Base-by-base conservation (phyloP, 805 yeast genomes). In the Metschnikowia gruessii region DNA sequence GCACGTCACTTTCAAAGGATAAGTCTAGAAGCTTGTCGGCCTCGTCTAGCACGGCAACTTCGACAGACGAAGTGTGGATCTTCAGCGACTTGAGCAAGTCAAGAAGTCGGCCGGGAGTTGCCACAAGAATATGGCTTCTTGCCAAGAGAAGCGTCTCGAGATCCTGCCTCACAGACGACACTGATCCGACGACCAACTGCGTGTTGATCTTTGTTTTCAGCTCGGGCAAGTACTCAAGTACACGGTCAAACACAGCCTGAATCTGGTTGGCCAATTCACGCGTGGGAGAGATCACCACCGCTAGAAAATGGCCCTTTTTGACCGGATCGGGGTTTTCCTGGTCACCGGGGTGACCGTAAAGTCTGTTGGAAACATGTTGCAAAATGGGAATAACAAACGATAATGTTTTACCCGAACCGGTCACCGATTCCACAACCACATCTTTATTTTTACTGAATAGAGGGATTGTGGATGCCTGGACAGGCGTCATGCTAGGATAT, bases 351-450 rank as follows among this genome's bases (percentile, higher is more conserved):
- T 33, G 31, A 37, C 56, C 54, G 51, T 58, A 66, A 44, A 58
- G 62, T 46, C 56, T 56, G 37, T 59, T 60, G 2, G 73, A 66
- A 7, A 90, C 65, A 54, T 82, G 83, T 56, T 90, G 92, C 4
- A 90, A 58, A 1, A 87, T 76, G 0, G 99, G 99, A 2, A 94
- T 75, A 4, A 83, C 80, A 69, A 87, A 94, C 3, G 97, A 85
- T n/a, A 91, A 64, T 0, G 99, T 94, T 63, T 94, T 94, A n/a
- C 99, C 99, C 0, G 97, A 90, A 0, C 99, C 99, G 0, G 99
- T 94, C 1, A 89, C 96, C 0, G 97, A 96, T 62, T 94, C 97
- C 1, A 90, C 98, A 8, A 94, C 94, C 3, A 94, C 97, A 66
- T 94, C 99, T 59, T 92, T 92, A 60, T 90, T 86, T 16, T 82